phyloP scores from a whole-genome alignment of 176 grass and related monocot genomes.

The Ananas comosus region DNA sequence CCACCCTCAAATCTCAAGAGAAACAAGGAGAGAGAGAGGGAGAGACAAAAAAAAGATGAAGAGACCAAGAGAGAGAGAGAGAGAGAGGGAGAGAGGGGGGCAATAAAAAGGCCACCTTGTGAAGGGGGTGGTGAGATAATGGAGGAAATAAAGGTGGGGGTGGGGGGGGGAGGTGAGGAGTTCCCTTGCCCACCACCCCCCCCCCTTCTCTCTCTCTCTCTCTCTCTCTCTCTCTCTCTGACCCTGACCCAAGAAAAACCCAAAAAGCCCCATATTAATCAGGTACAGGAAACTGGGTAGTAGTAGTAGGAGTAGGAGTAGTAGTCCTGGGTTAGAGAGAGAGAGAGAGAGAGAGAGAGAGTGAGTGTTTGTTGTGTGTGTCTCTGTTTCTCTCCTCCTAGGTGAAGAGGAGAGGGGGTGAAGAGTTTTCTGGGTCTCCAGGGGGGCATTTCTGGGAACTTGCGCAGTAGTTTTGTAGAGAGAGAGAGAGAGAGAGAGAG shows the following conservation, averaged over 20 bases:
- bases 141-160: constrained; percentile 1
- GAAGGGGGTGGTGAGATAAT: neutral
- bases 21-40: constrained; percentile 1
- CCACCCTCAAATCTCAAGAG: constrained; percentile 6
- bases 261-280: constrained; percentile 55
- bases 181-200: constrained; percentile 1
- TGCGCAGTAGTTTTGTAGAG: constrained; percentile 33
- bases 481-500: constrained; percentile 20
- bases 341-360: constrained; percentile 6
- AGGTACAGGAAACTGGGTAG: constrained; percentile 21
- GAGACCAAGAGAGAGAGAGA: constrained; percentile 13
- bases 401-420: constrained; percentile 17
- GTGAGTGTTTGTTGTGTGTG: no score
- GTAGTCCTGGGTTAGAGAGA: constrained; percentile 25
- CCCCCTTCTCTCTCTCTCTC: neutral
- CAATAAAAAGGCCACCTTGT: constrained; percentile 17
- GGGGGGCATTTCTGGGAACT: constrained; percentile 51
- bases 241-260: constrained; percentile 31
- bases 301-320: constrained; percentile 12
- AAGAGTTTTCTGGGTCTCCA: constrained; percentile 27
- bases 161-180: neutral
- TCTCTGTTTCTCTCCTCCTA: neutral
- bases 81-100: constrained; percentile 3
- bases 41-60: constrained; percentile 13
- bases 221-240: constrained; percentile 11